Evolutionary conservation across 768 basidiomycete species (phyloP), one percentile per base, ranked within the genome.

Genomic region (Rhodotorula paludigena): DNA sequence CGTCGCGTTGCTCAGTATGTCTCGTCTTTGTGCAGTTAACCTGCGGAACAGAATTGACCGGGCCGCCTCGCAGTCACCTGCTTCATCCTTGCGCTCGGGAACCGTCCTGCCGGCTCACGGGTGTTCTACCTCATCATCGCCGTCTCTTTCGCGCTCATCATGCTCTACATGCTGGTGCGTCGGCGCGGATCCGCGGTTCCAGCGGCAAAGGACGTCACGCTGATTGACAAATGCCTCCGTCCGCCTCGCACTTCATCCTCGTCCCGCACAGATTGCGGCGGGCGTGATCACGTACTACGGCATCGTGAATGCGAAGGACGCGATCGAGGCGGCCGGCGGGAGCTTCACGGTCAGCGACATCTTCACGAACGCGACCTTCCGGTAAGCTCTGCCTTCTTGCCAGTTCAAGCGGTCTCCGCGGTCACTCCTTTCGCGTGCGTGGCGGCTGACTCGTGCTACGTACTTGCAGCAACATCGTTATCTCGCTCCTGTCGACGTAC

Each of bases 141-240:
- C 74, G 76, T 94, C 38, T 90, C 91, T 2, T 99, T 94, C 79
- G 91, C 84, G 6, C 8, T 94, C 32, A 86, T 99, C 71, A 98
- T 94, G 39, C 78, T 92, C n/a, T 98, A 98, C 76, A 98, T 99
- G 94, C 90, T 92, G 59, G 88, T 90, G 57, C 32, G 84, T 77
- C 36, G 41, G 12, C 12, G 41, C 41, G 41, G 41, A 42, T 42
- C 12, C 41, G 41, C 11, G 41, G 41, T 42, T 11, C 41, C 11
- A 20, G 41, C 12, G 12, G 41, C 20, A 42, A 42, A 11, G 20
- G 41, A 42, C 12, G 11, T 42, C 41, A 20, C 41, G 41, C 41
- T 42, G 20, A 20, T 42, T 42, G 41, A 42, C 41, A 11, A 20
- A 42, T 20, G 41, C 11, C 41, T 42, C 20, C 41, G 25, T 47